Evolutionary conservation across 192 early-diverging fungal species (phyloP), one percentile per base, ranked within the genome.

Genomic region (Chytriomyces confervae): DNA sequence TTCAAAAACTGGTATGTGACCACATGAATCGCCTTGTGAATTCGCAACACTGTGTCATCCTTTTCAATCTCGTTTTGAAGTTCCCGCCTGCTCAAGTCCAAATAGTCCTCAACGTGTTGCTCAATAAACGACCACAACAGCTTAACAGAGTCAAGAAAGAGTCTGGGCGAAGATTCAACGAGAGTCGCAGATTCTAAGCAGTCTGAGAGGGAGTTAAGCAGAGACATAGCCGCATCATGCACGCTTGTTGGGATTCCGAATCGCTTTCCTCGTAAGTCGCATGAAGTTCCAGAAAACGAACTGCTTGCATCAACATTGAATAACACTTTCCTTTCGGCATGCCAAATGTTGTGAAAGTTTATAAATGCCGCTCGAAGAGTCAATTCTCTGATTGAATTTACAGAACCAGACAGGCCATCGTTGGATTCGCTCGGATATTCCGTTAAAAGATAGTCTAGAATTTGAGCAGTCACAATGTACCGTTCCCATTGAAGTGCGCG

Each of bases 81-180:
- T 5, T 45, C 24, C 5, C 62, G 53, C 43, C 65, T 77, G 18
- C 62, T 61, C 6, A 75, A 36, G 6, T 61, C 62, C 44, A 71
- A 62, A 20, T 81, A 51, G 11, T 83, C 77, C n/a, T 76, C 64
- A 23, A 86, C 27, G 23, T 78, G 75, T 20, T 82, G 86, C 50
- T 85, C 82, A 50, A 84, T 50, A 66, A 84, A 84, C 62, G 57
- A 50, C 80, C 78, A 87, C 9, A 87, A 36, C 5, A 84, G 50
- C 13, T 68, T 57, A 0, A 70, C 77, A 27, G 72, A 48, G 60
- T 86, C 86, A 16, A 84, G 66, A 60, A 86, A 75, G 29, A 83
- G 67, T 18, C 66, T 7, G 20, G 84, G 81, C 24, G 27, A 64
- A 29, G 44, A 10, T 10, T 72, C n/a, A 7, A 65, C 27, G 10